phyloP scores from a whole-genome alignment of 2,329 filamentous ascomycete genomes.

The Leptographium galeiforme region DNA sequence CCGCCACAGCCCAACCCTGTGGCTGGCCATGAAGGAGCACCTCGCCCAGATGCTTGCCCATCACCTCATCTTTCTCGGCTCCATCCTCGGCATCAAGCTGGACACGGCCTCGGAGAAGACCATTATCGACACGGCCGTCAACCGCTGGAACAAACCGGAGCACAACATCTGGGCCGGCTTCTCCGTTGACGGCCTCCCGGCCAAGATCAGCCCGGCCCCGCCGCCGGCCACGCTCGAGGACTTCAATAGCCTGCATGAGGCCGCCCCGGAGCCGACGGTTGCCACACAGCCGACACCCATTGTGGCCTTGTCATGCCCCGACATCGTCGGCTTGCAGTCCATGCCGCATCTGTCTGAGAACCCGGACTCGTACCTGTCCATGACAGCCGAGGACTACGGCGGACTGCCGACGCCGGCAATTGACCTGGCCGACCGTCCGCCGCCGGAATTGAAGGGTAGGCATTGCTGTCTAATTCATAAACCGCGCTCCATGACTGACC shows the following conservation, averaged over 20 bases:
- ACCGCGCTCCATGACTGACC: not conserved
- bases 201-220: not conserved
- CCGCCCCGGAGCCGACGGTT: not conserved
- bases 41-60: conserved; percentile 20
- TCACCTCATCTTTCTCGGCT: conserved; percentile 18
- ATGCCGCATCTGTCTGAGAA: conserved; percentile 12
- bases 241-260: not conserved
- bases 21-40: conserved; percentile 20
- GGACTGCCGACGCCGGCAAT: not conserved
- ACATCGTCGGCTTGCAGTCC: conserved; percentile 9
- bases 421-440: not conserved
- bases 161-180: conserved; percentile 15
- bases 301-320: conserved; percentile 11
- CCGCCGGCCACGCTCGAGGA: not conserved
- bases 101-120: conserved; percentile 17
- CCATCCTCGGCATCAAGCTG: conserved; percentile 17
- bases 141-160: conserved; percentile 19
- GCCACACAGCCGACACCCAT: conserved; percentile 3
- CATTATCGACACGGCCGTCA: conserved; percentile 17
- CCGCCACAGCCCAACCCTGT: conserved; percentile 18
- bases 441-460: not conserved
- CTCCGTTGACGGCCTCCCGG: not conserved
- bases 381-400: conserved; percentile 10
- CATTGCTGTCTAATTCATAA: not conserved
- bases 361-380: conserved; percentile 15